Conservation (phyloP, 371 early-diverging fungal species). For the Mucor sp. region DNA sequence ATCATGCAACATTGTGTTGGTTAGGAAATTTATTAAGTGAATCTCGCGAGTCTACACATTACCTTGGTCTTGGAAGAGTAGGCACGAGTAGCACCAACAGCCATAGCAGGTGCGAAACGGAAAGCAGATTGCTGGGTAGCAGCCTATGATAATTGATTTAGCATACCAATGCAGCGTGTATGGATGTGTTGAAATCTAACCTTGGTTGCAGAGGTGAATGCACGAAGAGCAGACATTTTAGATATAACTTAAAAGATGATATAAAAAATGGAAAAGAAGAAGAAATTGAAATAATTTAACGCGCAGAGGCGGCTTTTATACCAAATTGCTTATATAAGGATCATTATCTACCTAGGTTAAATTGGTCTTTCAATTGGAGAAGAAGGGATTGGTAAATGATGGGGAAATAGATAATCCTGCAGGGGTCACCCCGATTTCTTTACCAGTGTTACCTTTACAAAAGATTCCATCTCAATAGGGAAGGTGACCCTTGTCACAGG, state of each 20-base stretch:
- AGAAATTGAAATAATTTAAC: slow-evolving; percentile 18
- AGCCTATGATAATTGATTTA: slow-evolving; percentile 16
- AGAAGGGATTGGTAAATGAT: slow-evolving; percentile 10
- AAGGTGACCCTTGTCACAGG: slow-evolving; percentile 5
- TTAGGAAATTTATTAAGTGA: not conserved
- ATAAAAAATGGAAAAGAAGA: slow-evolving; percentile 15
- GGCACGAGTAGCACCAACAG: slow-evolving; percentile 41
- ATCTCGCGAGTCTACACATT: slow-evolving; percentile 2
- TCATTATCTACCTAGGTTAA: slow-evolving; percentile 3
- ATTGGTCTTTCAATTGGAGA: slow-evolving; percentile 7
- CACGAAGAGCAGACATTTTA: slow-evolving; percentile 52
- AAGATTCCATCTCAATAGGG: not conserved
- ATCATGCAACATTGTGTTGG: not conserved
- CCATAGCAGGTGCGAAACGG: slow-evolving; percentile 43
- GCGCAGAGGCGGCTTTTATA: slow-evolving; percentile 20
- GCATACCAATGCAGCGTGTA: not conserved
- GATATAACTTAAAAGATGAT: slow-evolving; percentile 17
- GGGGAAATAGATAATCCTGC: slow-evolving; percentile 24
- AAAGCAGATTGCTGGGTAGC: slow-evolving; percentile 38
- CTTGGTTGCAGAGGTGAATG: slow-evolving; percentile 46
- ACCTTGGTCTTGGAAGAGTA: slow-evolving; percentile 53
- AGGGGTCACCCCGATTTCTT: slow-evolving; percentile 13
- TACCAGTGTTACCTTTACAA: not conserved
- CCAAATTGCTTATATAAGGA: slow-evolving; percentile 16
- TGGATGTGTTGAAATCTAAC: slow-evolving; percentile 7